phyloP scores from a whole-genome alignment of 1,139 yeast genomes.

The Wickerhamiella pararugosa region DNA sequence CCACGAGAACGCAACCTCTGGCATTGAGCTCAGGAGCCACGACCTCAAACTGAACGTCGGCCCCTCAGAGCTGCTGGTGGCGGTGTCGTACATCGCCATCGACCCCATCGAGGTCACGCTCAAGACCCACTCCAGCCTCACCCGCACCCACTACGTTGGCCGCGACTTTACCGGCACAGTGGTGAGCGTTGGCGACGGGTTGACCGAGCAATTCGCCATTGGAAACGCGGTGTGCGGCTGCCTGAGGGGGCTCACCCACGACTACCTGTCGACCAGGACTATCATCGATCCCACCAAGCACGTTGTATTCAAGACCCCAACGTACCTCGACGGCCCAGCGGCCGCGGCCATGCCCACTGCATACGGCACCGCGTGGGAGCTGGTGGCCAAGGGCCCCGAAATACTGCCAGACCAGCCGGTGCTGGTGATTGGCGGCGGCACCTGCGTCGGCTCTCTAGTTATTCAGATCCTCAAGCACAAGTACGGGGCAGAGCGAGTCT shows the following conservation, averaged over 20 bases:
- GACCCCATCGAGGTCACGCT: conserved; percentile 4
- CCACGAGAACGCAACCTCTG: conserved; percentile 1
- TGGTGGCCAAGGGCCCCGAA: conserved; percentile 24
- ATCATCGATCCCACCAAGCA: conserved; percentile 27
- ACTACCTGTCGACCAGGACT: conserved; percentile 40
- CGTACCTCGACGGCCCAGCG: conserved; percentile 32
- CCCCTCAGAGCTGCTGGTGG: conserved; percentile 2
- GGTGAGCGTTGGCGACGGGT: conserved; percentile 37
- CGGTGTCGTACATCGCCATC: conserved; percentile 1
- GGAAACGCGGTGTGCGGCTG: conserved; percentile 59
- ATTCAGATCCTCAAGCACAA: conserved; percentile 28
- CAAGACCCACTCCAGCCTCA: background rate
- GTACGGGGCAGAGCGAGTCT: conserved; percentile 10
- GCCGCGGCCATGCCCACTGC: conserved; percentile 48
- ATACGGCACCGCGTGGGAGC: conserved; percentile 38
- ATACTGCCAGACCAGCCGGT: conserved; percentile 26
- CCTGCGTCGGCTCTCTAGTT: conserved; percentile 50
- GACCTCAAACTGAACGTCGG: background rate
- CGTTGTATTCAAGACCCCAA: conserved; percentile 29
- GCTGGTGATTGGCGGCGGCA: conserved; percentile 57
- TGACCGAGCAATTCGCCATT: conserved; percentile 26
- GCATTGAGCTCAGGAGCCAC: background rate
- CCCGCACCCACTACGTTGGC: conserved; percentile 15
- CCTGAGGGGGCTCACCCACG: conserved; percentile 28
- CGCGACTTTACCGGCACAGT: conserved; percentile 58